phyloP scores from a whole-genome alignment of 1,139 yeast species.

The Suhomyces choctaworum region DNA sequence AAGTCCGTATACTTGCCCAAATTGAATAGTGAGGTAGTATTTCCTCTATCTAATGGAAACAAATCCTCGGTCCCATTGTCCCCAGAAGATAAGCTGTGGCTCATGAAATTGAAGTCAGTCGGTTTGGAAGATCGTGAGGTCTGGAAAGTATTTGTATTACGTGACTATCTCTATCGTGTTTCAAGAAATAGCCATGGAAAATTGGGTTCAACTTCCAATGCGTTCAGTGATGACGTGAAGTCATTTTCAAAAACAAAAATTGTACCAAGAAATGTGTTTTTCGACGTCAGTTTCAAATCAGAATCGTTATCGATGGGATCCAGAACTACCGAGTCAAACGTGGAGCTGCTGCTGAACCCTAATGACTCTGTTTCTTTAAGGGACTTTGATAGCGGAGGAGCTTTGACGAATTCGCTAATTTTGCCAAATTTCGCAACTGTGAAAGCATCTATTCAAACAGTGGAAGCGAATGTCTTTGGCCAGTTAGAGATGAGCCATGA shows the following conservation, averaged over 20 bases:
- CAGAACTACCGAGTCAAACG: slow-evolving; percentile 23
- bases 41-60: slow-evolving; percentile 19
- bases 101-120: slow-evolving; percentile 62
- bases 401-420: slow-evolving; percentile 26
- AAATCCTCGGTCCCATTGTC: slow-evolving; percentile 34
- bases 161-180: slow-evolving; percentile 67
- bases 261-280: slow-evolving; percentile 64
- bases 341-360: slow-evolving; percentile 18
- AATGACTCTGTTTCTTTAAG: slow-evolving; percentile 21
- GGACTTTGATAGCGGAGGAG: slow-evolving; percentile 18
- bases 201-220: slow-evolving; percentile 3
- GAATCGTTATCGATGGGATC: slow-evolving; percentile 32
- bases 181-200: slow-evolving; percentile 33
- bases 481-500: slow-evolving; percentile 46
- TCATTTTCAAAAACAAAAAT: slow-evolving; percentile 10
- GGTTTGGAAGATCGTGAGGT: slow-evolving; percentile 73
- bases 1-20: slow-evolving; percentile 40
- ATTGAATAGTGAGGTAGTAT: slow-evolving; percentile 18
- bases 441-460: slow-evolving; percentile 55
- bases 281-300: slow-evolving; percentile 55
- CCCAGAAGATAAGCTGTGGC: slow-evolving; percentile 75
- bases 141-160: slow-evolving; percentile 77
- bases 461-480: slow-evolving; percentile 63
- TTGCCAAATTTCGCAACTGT: slow-evolving; percentile 37
- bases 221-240: slow-evolving; percentile 13